Base-by-base conservation (phyloP, 176 grass and related monocot genomes). In the Olyra latifolia region DNA sequence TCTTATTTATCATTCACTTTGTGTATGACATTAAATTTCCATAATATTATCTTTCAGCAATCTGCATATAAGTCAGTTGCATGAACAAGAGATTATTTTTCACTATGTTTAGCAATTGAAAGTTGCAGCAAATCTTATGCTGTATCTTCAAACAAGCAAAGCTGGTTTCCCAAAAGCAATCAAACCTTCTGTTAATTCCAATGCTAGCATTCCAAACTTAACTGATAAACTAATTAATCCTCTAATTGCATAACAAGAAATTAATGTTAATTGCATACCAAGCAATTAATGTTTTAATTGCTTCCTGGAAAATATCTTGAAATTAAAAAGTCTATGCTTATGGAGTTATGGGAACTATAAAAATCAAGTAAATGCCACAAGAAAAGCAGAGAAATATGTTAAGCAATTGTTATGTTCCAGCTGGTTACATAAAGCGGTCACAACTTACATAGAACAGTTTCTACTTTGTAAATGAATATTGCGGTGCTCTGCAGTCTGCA, bases 41-140 rank as follows among this genome's bases (percentile, higher is more conserved):
- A n/a, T 45, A 30, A 63, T 60, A 27, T n/a, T n/a, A 54, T 17
- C 17, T 20, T 76, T 30, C 17, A 77, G 45, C 24, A 47, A 32
- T 63, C 8, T 45, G 40, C 44, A 17, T 13, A 20, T 29, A 22
- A 76, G 25, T 61, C 41, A n/a, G 4, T 32, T 48, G 16, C 23
- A 77, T 29, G 59, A 77, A 77, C 7, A 8, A 19, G 57, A 74
- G 32, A 20, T 59, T 25, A 44, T 69, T 80, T 15, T 15, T 74
- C 32, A 22, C 28, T 41, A 25, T 59, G 16, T 41, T 58, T 69
- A 16, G 10, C 15, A 58, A 20, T 38, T 45, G 28, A 49, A 48
- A 25, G 1, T 14, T 64, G 16, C 19, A 22, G 10, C 4, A 4
- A 35, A 39, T 4, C 12, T 11, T 24, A 75, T 39, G 1, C 40